Conservation (phyloP, 1,284 basidiomycete species). For the Apiotrichum mycotoxinovorans region DNA sequence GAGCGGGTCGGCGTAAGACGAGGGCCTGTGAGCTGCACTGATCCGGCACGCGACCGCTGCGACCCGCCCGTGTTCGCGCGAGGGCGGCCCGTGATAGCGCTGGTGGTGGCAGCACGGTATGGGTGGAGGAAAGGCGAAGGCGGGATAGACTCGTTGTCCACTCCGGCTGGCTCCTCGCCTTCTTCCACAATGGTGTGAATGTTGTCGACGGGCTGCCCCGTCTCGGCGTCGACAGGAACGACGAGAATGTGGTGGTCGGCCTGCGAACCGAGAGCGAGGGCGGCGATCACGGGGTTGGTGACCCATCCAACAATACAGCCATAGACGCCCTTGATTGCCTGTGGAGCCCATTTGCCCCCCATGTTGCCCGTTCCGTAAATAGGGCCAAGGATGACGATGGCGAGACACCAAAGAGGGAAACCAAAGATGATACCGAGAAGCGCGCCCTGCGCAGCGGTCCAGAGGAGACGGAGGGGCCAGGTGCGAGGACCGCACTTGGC, state of each 20-base stretch:
- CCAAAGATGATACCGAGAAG: conserved; percentile 46
- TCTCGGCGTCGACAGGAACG: conserved; percentile 23
- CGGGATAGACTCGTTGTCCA: background rate
- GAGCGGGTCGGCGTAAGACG: background rate
- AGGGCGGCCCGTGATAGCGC: background rate
- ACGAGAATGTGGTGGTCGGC: conserved; percentile 47
- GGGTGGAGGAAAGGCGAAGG: conserved; percentile 1
- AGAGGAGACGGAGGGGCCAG: conserved; percentile 38
- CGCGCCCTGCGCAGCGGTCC: conserved; percentile 47
- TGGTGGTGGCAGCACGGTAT: background rate
- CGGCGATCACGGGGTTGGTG: conserved; percentile 50
- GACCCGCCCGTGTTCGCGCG: background rate
- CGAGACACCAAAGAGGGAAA: conserved; percentile 47
- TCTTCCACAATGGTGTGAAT: conserved; percentile 2
- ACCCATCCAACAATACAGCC: conserved; percentile 47
- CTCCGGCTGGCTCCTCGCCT: background rate
- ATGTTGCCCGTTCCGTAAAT: conserved; percentile 46
- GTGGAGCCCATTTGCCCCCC: conserved; percentile 46
- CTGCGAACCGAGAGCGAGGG: conserved; percentile 48
- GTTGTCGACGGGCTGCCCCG: conserved; percentile 3
- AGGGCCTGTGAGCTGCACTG: background rate
- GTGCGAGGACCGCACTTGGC: conserved; percentile 12
- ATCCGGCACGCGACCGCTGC: background rate
- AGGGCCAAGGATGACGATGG: conserved; percentile 47
- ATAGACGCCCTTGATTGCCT: conserved; percentile 49